Percentiles rank a stretch among this genome's conserved stretches.
Conservation (phyloP, 805 yeast genomes). For the Cyberlindnera maritima region DNA sequence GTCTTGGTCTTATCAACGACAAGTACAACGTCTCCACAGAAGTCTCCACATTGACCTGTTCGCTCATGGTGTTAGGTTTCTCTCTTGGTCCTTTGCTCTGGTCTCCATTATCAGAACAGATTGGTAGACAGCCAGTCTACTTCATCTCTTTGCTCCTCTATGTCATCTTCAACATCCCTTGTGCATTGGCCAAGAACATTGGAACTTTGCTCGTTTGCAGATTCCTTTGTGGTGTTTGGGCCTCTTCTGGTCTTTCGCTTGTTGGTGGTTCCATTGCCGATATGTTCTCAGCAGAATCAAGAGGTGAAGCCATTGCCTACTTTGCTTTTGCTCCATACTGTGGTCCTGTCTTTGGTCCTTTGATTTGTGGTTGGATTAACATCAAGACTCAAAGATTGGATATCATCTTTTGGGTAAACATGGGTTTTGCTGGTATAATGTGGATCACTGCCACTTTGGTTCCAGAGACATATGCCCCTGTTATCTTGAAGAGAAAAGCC, state of each 20-base stretch:
- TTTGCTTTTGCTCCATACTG: conserved; percentile 92
- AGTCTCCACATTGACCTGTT: conserved; percentile 76
- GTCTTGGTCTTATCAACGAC: conserved; percentile 63
- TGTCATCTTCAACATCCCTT: conserved; percentile 79
- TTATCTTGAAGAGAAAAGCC: conserved; percentile 67
- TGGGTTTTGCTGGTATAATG: conserved; percentile 88
- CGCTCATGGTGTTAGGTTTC: conserved; percentile 87
- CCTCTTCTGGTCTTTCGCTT: conserved; percentile 77
- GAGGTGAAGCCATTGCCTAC: conserved; percentile 88
- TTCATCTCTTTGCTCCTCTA: conserved; percentile 72
- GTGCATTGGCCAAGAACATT: conserved; percentile 80
- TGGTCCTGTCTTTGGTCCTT: conserved; percentile 89
- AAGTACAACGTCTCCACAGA: conserved; percentile 69
- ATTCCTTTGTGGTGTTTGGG: conserved; percentile 82
- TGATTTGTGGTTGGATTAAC: conserved; percentile 82
- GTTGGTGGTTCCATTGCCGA: conserved; percentile 94
- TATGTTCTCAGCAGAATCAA: conserved; percentile 73
- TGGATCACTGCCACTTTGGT: conserved; percentile 62
- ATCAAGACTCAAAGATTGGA: conserved; percentile 68
- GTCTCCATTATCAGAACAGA: conserved; percentile 85
- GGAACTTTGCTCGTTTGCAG: conserved; percentile 80
- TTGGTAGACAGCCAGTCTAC: conserved; percentile 84
- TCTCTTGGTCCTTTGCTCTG: conserved; percentile 83
- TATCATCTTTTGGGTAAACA: conserved; percentile 82
- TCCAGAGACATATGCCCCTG: conserved; percentile 94